These are phyloP conservation scores for Suhomyces atakaporum DNA, from an alignment of 1,139 yeast genomes.

Conservation along the genomic window DNA sequence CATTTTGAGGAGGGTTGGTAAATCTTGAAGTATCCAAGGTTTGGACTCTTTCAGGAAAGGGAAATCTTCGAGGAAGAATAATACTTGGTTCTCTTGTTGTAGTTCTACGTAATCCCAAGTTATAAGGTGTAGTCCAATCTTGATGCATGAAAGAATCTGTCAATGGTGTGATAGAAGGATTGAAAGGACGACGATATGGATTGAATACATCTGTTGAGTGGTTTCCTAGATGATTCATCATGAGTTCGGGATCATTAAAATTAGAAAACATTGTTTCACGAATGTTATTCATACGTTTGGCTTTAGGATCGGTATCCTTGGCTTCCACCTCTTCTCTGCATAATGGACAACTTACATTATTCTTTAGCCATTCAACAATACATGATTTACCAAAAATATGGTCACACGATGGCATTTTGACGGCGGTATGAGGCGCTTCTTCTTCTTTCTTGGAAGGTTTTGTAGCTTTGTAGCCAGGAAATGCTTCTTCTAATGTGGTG, in stretches of 20 bases:
- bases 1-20: no score
- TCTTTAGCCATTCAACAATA: constrained; percentile 45
- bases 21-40: constrained; percentile 1
- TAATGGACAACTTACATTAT: constrained; percentile 46
- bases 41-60: constrained; percentile 21
- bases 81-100: constrained; percentile 17
- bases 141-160: constrained; percentile 46
- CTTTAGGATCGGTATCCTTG: constrained; percentile 21
- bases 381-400: constrained; percentile 47
- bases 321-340: constrained; percentile 46
- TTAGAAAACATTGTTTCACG: constrained; percentile 15
- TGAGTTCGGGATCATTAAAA: constrained; percentile 20
- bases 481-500: constrained; percentile 30
- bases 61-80: constrained; percentile 33
- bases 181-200: constrained; percentile 36
- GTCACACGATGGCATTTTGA: constrained; percentile 46
- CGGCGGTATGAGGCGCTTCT: constrained; percentile 38
- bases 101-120: constrained; percentile 4
- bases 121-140: constrained; percentile 35
- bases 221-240: constrained; percentile 28
- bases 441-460: constrained; percentile 12
- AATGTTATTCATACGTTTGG: constrained; percentile 14
- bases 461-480: constrained; percentile 33
- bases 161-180: constrained; percentile 43
- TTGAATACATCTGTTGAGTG: constrained; percentile 46